Percentiles rank a stretch among this genome's conserved stretches.
These are phyloP conservation scores for Austroboletus niveus DNA, from an alignment of 1,284 basidiomycete species.

Conservation along the genomic window DNA sequence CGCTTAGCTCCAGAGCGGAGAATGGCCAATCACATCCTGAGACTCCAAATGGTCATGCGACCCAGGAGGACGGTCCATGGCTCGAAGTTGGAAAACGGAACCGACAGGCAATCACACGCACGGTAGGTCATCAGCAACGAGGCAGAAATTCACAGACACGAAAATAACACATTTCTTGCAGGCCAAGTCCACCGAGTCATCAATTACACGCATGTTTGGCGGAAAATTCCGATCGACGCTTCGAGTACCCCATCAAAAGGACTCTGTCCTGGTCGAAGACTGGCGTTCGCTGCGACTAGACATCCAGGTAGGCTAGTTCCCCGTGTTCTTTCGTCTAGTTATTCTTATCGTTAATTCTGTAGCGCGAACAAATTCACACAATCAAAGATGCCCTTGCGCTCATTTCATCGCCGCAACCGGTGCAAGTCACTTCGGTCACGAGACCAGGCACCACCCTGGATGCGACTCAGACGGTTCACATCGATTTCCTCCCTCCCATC, in stretches of 20 bases:
- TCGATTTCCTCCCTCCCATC: constrained; percentile 85
- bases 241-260: constrained; percentile 77
- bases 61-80: constrained; percentile 68
- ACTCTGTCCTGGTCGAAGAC: constrained; percentile 89
- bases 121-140: constrained; percentile 45
- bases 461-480: constrained; percentile 84
- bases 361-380: constrained; percentile 74
- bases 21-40: constrained; percentile 5
- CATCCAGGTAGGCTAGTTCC: constrained; percentile 62
- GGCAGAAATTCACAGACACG: not conserved
- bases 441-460: constrained; percentile 66
- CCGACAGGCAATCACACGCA: constrained; percentile 78
- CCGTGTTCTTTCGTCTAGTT: not conserved
- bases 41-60: constrained; percentile 10
- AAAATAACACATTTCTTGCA: constrained; percentile 26
- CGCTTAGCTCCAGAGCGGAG: constrained; percentile 37
- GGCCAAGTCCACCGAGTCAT: constrained; percentile 82
- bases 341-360: not conserved
- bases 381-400: constrained; percentile 83
- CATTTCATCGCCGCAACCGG: constrained; percentile 79
- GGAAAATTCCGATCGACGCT: constrained; percentile 91
- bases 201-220: constrained; percentile 91
- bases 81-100: constrained; percentile 93
- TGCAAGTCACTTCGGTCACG: constrained; percentile 65
- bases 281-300: constrained; percentile 90